Conservation (phyloP, 1,284 basidiomycete species). For the Ceratobasidium sp. region DNA sequence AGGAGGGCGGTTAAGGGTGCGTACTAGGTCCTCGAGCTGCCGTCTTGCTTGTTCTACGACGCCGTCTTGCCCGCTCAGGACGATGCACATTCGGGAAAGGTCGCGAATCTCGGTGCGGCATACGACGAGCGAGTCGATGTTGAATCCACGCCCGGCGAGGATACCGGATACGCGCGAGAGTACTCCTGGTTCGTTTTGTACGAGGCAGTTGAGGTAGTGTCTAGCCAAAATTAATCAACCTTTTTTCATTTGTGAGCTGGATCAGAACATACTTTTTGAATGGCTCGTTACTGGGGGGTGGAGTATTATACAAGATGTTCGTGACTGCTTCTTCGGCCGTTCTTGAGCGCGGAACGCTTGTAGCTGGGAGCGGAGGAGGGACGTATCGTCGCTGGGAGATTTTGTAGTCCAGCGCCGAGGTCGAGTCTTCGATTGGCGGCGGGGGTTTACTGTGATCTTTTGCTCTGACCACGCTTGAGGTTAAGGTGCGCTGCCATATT, state of each 20-base stretch:
- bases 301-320: constrained; percentile 96
- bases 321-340: constrained; percentile 94
- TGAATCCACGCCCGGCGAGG: constrained; percentile 96
- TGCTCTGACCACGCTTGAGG: not conserved
- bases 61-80: constrained; percentile 95
- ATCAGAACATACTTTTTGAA: constrained; percentile 81
- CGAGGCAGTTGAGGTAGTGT: constrained; percentile 97
- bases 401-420: constrained; percentile 78
- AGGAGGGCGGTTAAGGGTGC: constrained; percentile 53
- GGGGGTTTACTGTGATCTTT: constrained; percentile 50
- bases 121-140: constrained; percentile 98
- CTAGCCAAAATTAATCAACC: constrained; percentile 57
- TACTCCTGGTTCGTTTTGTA: constrained; percentile 99
- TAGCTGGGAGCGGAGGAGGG: constrained; percentile 50
- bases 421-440: constrained; percentile 81
- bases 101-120: constrained; percentile 98
- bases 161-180: constrained; percentile 98
- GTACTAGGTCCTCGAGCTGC: constrained; percentile 91
- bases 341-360: constrained; percentile 77
- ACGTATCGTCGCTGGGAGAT: constrained; percentile 51
- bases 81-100: constrained; percentile 98
- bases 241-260: not conserved
- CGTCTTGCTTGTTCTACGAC: constrained; percentile 96
- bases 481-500: constrained; percentile 6
- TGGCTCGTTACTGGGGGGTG: constrained; percentile 90